These are phyloP conservation scores for Cymbopogon citratus DNA, from an alignment of 176 grass and related monocot species.

Conservation along the genomic window DNA sequence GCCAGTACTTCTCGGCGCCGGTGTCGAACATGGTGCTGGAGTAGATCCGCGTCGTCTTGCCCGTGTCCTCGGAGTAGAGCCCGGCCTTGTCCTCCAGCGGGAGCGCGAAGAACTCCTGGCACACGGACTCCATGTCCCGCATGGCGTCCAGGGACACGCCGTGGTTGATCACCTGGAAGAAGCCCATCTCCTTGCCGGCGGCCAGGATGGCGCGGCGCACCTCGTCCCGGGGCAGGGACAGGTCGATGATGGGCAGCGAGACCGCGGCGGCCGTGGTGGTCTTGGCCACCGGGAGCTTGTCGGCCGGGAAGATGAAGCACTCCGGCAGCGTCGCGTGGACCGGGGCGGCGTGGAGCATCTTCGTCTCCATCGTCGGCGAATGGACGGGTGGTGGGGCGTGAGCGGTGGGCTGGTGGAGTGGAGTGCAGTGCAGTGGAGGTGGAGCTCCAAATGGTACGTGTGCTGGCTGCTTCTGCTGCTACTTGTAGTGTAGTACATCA, in stretches of 20 bases:
- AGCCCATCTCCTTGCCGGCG: neutral
- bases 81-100: neutral
- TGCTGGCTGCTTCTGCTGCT: too few relatives aligned
- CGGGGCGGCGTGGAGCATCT: neutral
- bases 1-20: constrained; percentile 19
- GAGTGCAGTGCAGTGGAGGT: too few relatives aligned
- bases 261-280: neutral
- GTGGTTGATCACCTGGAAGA: neutral
- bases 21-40: constrained; percentile 27
- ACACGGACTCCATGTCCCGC: neutral
- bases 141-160: neutral
- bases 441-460: too few relatives aligned
- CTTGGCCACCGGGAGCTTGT: neutral
- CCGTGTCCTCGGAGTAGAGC: neutral
- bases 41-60: neutral
- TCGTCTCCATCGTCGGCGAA: neutral
- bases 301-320: neutral
- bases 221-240: neutral
- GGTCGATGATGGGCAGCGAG: neutral
- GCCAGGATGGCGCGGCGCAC: neutral
- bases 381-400: too few relatives aligned
- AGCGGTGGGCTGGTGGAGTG: too few relatives aligned
- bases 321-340: neutral
- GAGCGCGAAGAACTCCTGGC: neutral
- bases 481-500: neutral